Conservation (phyloP, 768 basidiomycete species). For the Boletus rex-veris region DNA sequence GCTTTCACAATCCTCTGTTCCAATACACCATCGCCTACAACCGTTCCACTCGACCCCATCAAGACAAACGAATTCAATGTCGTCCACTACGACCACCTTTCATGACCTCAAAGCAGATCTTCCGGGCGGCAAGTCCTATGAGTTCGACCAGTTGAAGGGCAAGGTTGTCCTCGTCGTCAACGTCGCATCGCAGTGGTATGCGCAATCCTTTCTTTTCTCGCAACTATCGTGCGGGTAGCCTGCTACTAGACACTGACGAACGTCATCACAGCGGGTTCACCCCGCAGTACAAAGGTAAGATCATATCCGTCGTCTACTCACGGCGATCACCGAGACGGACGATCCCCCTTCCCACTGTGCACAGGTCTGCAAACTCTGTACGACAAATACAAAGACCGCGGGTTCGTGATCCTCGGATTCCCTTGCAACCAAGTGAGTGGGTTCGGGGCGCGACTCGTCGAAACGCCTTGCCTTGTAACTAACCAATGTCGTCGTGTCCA, state of each 20-base stretch:
- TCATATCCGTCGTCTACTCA: not conserved
- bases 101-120: conserved; percentile 66
- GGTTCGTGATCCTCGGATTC: conserved; percentile 81
- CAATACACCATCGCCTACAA: conserved; percentile 4
- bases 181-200: conserved; percentile 66
- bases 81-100: conserved; percentile 40
- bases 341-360: not conserved
- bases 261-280: conserved; percentile 66
- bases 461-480: not conserved
- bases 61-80: conserved; percentile 19
- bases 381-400: conserved; percentile 76
- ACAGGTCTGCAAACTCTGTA: conserved; percentile 76
- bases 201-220: not conserved
- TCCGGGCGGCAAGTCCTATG: conserved; percentile 51
- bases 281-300: conserved; percentile 66
- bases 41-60: conserved; percentile 9
- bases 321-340: not conserved
- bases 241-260: not conserved
- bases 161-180: conserved; percentile 80
- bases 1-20: not conserved
- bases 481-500: conserved; percentile 27
- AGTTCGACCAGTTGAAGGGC: conserved; percentile 69
- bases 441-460: not conserved
- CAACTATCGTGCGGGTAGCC: not conserved
- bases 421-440: conserved; percentile 77